Evolutionary conservation across 768 basidiomycete species (phyloP).

Genomic region (Auriscalpium orientale): DNA sequence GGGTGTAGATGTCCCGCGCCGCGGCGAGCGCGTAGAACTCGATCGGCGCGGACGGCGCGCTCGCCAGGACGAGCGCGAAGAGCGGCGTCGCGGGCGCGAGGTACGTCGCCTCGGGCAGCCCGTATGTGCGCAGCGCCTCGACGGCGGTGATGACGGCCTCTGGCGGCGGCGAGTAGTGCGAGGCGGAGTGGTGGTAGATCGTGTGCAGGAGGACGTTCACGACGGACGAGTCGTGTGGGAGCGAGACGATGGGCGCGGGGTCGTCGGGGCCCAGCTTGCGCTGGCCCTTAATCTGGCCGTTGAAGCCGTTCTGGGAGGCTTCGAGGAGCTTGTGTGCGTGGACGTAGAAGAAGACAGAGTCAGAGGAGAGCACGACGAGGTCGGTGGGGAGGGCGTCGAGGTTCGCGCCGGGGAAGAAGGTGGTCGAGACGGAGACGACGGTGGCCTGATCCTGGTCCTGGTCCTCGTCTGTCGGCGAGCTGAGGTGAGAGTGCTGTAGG

Average conservation of each 20-base stretch:
- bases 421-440: conserved; percentile 73
- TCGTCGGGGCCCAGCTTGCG: conserved; percentile 31
- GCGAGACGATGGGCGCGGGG: conserved; percentile 44
- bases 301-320: conserved; percentile 60
- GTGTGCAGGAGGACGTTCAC: conserved; percentile 70
- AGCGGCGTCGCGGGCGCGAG: conserved; percentile 49
- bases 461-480: conserved; percentile 25
- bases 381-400: conserved; percentile 52
- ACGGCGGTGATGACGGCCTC: conserved; percentile 51
- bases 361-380: conserved; percentile 58
- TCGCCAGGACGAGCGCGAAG: conserved; percentile 51
- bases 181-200: conserved; percentile 64
- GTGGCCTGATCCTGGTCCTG: conserved; percentile 33
- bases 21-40: conserved; percentile 70
- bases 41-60: conserved; percentile 61
- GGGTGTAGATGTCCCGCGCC: conserved; percentile 54
- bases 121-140: conserved; percentile 50
- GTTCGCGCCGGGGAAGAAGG: conserved; percentile 66
- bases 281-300: conserved; percentile 43
- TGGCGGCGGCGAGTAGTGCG: conserved; percentile 66
- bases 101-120: conserved; percentile 41
- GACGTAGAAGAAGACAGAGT: conserved; percentile 81
- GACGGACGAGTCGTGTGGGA: conserved; percentile 52
- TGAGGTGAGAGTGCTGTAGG: conserved; percentile 25
- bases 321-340: conserved; percentile 51